Evolutionary conservation across 768 basidiomycete species (phyloP).

Genomic region (Boletus edulis): DNA sequence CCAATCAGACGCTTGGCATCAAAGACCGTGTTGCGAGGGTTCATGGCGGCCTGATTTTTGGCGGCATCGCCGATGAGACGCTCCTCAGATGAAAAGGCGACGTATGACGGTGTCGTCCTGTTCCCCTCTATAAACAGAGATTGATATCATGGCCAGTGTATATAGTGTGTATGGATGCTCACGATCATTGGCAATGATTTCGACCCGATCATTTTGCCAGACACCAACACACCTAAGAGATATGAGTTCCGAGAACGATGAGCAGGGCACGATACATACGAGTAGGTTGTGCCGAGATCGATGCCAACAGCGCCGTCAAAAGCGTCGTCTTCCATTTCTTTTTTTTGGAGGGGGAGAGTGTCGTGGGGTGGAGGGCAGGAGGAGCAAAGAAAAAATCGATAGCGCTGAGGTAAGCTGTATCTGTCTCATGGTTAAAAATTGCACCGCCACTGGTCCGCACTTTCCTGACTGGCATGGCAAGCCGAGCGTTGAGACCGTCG

Average conservation of each 20-base stretch:
- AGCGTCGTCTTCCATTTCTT: constrained; percentile 78
- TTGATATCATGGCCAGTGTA: neutral
- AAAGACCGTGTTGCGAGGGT: constrained; percentile 98
- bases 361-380: constrained; percentile 32
- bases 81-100: constrained; percentile 95
- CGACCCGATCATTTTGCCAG: constrained; percentile 99
- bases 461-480: constrained; percentile 25
- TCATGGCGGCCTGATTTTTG: constrained; percentile 99
- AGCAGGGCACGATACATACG: constrained; percentile 46
- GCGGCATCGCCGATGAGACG: constrained; percentile 98
- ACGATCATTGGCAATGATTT: constrained; percentile 98
- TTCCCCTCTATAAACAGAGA: constrained; percentile 73
- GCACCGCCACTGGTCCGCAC: constrained; percentile 29
- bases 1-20: constrained; percentile 99
- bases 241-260: constrained; percentile 22
- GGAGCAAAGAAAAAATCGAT: constrained; percentile 37
- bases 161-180: constrained; percentile 32
- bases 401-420: constrained; percentile 54
- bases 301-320: constrained; percentile 98
- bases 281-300: constrained; percentile 97
- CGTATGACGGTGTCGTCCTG: constrained; percentile 98
- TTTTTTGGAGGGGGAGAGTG: constrained; percentile 28
- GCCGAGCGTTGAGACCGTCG: constrained; percentile 22
- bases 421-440: constrained; percentile 19
- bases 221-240: constrained; percentile 88